These are phyloP conservation scores for Arctium lappa DNA, from an alignment of 129 eudicot species.

Conservation along the genomic window DNA sequence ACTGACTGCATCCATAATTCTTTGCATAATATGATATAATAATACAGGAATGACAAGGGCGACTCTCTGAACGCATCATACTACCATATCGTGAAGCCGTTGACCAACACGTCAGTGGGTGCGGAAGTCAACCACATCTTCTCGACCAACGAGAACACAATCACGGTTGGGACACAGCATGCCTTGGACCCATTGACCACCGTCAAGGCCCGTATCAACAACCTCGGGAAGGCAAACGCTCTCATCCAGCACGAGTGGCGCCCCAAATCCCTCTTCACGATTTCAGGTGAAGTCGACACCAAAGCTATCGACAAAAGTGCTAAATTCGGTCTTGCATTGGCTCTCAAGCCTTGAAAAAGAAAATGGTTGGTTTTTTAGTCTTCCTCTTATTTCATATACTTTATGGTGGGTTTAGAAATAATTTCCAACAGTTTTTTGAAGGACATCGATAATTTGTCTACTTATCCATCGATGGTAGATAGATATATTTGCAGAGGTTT, in stretches of 20 bases:
- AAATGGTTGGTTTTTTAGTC: constrained; percentile 1
- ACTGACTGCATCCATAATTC: neutral
- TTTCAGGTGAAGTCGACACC: constrained; percentile 88
- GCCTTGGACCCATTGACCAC: constrained; percentile 78
- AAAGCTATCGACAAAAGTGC: constrained; percentile 83
- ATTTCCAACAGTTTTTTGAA: constrained; percentile 11
- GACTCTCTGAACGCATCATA: constrained; percentile 82
- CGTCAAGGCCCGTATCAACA: constrained; percentile 73
- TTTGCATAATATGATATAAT: neutral
- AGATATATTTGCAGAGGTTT: constrained; percentile 23
- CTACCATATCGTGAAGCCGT: constrained; percentile 76
- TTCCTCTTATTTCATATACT: constrained; percentile 1
- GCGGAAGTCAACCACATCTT: constrained; percentile 88
- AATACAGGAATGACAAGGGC: constrained; percentile 83
- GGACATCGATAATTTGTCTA: neutral
- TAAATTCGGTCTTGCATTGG: constrained; percentile 89
- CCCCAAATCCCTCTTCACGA: constrained; percentile 80
- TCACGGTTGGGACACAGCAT: constrained; percentile 84
- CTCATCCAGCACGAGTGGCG: constrained; percentile 99
- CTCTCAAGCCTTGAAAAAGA: constrained; percentile 67
- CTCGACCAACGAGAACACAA: constrained; percentile 84
- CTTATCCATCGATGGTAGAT: constrained; percentile 28
- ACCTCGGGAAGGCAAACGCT: constrained; percentile 78
- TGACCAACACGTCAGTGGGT: constrained; percentile 86
- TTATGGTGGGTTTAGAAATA: constrained; percentile 21